These are phyloP conservation scores for Fomes fomentarius DNA, from an alignment of 1,284 basidiomycete genomes.

Conservation along the genomic window DNA sequence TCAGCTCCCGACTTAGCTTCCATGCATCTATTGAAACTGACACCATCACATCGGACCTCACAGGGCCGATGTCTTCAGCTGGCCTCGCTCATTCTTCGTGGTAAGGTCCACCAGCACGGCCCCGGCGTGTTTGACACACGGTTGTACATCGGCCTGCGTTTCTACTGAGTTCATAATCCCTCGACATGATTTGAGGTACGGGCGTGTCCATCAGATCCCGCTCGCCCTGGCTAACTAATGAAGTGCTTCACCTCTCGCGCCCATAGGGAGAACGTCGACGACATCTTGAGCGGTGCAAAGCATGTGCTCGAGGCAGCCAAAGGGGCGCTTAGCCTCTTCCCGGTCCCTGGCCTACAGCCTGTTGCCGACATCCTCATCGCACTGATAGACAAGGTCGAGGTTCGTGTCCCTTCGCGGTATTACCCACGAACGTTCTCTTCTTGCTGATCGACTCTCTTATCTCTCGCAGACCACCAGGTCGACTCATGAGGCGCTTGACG, in stretches of 20 bases:
- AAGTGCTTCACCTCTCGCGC: background rate
- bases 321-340: background rate
- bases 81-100: too few relatives aligned
- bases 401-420: background rate
- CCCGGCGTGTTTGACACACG: too few relatives aligned
- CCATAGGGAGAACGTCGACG: background rate
- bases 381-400: background rate
- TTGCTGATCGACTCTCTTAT: background rate
- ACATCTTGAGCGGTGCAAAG: background rate
- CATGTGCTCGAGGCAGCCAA: background rate
- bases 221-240: background rate
- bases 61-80: too few relatives aligned
- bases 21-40: too few relatives aligned
- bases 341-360: background rate
- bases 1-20: too few relatives aligned
- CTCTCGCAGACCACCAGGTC: background rate
- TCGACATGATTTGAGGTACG: background rate
- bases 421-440: background rate
- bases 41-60: too few relatives aligned
- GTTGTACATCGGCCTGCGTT: too few relatives aligned
- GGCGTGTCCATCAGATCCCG: background rate
- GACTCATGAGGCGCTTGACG: background rate
- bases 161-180: background rate
- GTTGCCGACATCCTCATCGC: background rate
- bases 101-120: too few relatives aligned